phyloP scores from a whole-genome alignment of 768 basidiomycete genomes.

The Tricholoma matsutake region DNA sequence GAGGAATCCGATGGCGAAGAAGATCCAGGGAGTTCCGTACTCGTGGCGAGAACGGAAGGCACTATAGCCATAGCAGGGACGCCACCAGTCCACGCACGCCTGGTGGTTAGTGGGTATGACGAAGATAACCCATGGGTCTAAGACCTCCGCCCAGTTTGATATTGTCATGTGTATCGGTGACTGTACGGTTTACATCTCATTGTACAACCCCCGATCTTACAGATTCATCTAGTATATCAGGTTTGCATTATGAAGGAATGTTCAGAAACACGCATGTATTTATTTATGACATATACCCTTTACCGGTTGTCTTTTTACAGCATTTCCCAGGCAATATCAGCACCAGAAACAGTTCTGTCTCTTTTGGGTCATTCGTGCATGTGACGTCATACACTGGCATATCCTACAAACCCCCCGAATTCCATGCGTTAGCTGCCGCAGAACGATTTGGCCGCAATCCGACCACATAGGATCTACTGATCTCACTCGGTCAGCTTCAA shows the following conservation, averaged over 20 bases:
- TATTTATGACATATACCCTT: slow-evolving; percentile 3
- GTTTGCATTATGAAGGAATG: not conserved
- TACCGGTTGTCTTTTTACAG: not conserved
- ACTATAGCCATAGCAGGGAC: slow-evolving; percentile 36
- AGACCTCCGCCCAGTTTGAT: slow-evolving; percentile 14
- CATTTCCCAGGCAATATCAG: slow-evolving; percentile 26
- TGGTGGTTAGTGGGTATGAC: slow-evolving; percentile 29
- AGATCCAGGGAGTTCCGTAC: slow-evolving; percentile 22
- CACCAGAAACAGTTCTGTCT: slow-evolving; percentile 36
- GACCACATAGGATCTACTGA: slow-evolving; percentile 20
- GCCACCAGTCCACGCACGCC: slow-evolving; percentile 44
- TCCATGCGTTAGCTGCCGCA: slow-evolving; percentile 33
- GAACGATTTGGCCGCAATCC: slow-evolving; percentile 24
- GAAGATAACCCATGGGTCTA: slow-evolving; percentile 62
- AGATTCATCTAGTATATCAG: not conserved
- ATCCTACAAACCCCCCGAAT: not conserved
- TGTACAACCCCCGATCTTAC: not conserved
- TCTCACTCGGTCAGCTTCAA: slow-evolving; percentile 9
- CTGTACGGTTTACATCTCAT: not conserved
- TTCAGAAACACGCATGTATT: slow-evolving; percentile 1
- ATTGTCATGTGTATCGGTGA: slow-evolving; percentile 9
- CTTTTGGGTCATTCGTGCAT: not conserved
- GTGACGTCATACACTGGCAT: not conserved
- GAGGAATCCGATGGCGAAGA: slow-evolving; percentile 24
- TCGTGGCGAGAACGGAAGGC: slow-evolving; percentile 15